These are phyloP conservation scores for Ceratocystis albifundus DNA, from an alignment of 2,329 filamentous ascomycete genomes.

Conservation along the genomic window DNA sequence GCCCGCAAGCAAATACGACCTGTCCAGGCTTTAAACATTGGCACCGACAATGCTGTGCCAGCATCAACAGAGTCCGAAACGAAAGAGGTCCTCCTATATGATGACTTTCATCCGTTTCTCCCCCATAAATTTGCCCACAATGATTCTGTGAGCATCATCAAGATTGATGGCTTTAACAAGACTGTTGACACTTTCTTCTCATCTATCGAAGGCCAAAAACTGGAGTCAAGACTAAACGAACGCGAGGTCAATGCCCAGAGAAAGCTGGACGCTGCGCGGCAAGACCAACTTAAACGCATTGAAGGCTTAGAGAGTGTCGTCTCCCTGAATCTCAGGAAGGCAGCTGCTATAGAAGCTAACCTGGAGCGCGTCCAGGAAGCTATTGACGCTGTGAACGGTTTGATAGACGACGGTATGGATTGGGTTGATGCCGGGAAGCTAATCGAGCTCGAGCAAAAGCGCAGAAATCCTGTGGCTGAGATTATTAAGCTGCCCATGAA, in stretches of 20 bases:
- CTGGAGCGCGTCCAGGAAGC: constrained; percentile 84
- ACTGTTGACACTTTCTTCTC: constrained; percentile 97
- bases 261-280: constrained; percentile 72
- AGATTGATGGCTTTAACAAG: constrained; percentile 78
- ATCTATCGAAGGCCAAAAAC: constrained; percentile 83
- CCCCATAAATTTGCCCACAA: constrained; percentile 68
- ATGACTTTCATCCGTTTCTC: constrained; percentile 90
- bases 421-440: constrained; percentile 86
- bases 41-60: constrained; percentile 23
- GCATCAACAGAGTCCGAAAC: constrained; percentile 29
- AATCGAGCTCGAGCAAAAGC: constrained; percentile 73
- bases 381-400: constrained; percentile 78
- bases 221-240: constrained; percentile 73
- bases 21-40: background rate
- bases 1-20: constrained; percentile 43
- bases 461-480: constrained; percentile 72
- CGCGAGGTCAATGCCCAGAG: constrained; percentile 68
- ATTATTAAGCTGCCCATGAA: constrained; percentile 82
- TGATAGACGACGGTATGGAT: constrained; percentile 93
- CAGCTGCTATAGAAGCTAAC: constrained; percentile 82
- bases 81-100: constrained; percentile 55
- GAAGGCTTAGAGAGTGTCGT: constrained; percentile 74
- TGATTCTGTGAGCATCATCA: constrained; percentile 53
- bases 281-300: constrained; percentile 74
- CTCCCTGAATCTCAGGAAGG: constrained; percentile 73